Percentiles rank a stretch among this genome's conserved stretches.
Evolutionary conservation across 116 monocot genomes (phyloP).

Genomic region (Zostera marina): DNA sequence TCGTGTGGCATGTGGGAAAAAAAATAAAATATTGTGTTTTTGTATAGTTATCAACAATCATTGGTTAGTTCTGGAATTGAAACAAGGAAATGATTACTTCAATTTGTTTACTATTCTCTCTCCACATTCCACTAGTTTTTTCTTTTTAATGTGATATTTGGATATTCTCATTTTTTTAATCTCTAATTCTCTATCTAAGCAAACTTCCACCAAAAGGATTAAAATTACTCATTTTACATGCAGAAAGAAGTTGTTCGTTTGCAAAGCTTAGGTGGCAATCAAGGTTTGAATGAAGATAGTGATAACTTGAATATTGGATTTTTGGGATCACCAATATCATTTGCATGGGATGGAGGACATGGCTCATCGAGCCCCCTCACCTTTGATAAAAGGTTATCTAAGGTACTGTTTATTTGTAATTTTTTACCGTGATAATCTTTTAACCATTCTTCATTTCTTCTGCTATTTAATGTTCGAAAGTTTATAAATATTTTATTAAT

Average conservation of each 20-base stretch:
- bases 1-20: too few species aligned
- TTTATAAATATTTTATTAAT: too few species aligned
- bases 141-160: background rate
- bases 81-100: too few species aligned
- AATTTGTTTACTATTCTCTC: background rate
- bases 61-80: too few species aligned
- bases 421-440: background rate
- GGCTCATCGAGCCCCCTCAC: conserved; percentile 73
- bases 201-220: background rate
- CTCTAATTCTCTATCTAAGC: background rate
- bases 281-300: conserved; percentile 21
- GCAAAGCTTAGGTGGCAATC: conserved; percentile 27
- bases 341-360: conserved; percentile 49
- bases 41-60: too few species aligned
- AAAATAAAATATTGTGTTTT: too few species aligned
- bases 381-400: conserved; percentile 64
- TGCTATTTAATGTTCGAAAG: too few species aligned
- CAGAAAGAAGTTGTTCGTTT: conserved; percentile 80
- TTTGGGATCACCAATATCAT: conserved; percentile 44
- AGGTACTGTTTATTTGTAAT: conserved; percentile 19
- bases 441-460: background rate
- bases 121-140: background rate
- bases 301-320: conserved; percentile 12
- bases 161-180: too few species aligned
- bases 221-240: conserved; percentile 1